Percentiles rank a stretch among this genome's conserved stretches.
These are phyloP conservation scores for Osmanthus fragrans DNA, from an alignment of 257 asterid species.

Conservation along the genomic window DNA sequence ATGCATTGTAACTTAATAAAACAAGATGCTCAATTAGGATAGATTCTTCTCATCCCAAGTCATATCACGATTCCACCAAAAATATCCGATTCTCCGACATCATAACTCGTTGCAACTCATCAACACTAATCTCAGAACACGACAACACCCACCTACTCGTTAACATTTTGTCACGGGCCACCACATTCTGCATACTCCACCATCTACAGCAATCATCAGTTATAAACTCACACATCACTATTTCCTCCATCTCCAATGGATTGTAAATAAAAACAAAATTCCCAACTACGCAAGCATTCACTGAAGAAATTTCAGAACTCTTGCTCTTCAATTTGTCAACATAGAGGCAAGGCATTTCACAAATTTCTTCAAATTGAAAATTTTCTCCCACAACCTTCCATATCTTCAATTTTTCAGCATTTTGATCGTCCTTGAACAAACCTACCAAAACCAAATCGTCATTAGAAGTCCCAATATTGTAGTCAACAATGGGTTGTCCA, in stretches of 20 bases:
- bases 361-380: conserved; percentile 27
- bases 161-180: background rate
- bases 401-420: conserved; percentile 30
- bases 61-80: background rate
- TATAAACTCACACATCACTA: conserved; percentile 29
- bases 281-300: conserved; percentile 34
- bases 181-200: conserved; percentile 33
- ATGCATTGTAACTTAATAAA: too few species aligned
- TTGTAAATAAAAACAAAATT: conserved; percentile 33
- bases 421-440: conserved; percentile 10
- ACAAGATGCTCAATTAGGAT: too few species aligned
- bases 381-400: conserved; percentile 32
- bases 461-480: conserved; percentile 30
- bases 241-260: conserved; percentile 28
- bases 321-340: conserved; percentile 28
- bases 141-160: conserved; percentile 27
- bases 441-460: conserved; percentile 31
- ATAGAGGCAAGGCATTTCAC: conserved; percentile 43
- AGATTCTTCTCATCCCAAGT: too few species aligned
- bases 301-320: conserved; percentile 19
- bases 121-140: conserved; percentile 32
- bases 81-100: conserved; percentile 4
- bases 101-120: conserved; percentile 30
- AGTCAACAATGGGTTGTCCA: conserved; percentile 27
- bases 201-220: conserved; percentile 28